Percentiles rank a stretch among this genome's conserved stretches.
Conservation (phyloP, 2,329 filamentous ascomycete genomes). For the Fusarium nodosum region DNA sequence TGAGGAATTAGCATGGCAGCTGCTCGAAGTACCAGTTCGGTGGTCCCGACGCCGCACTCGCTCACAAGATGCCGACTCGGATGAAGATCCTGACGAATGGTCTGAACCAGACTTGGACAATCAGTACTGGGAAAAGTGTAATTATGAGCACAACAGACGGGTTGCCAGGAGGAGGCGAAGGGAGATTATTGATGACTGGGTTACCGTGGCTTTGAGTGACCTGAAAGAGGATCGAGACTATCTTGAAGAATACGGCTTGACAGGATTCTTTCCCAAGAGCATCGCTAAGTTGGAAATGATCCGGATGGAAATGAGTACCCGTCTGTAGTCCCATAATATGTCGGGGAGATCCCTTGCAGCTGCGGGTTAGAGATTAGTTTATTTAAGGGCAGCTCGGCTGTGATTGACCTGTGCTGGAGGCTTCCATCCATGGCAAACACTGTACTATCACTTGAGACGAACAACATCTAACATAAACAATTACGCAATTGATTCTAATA, state of each 20-base stretch:
- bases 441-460: too few relatives aligned
- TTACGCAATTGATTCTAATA: too few relatives aligned
- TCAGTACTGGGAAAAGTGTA: background rate
- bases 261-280: background rate
- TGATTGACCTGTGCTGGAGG: too few relatives aligned
- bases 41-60: background rate
- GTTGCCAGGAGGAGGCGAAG: background rate
- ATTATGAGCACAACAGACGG: background rate
- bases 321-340: background rate
- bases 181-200: background rate
- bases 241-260: background rate
- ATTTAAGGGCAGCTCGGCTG: too few relatives aligned
- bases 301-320: background rate
- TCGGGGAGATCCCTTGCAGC: background rate
- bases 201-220: background rate
- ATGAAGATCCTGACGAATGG: background rate
- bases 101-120: background rate
- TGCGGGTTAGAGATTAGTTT: too few relatives aligned
- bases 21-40: too few relatives aligned
- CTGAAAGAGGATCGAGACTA: conserved; percentile 1
- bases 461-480: too few relatives aligned
- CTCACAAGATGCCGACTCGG: background rate
- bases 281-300: background rate
- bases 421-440: too few relatives aligned
- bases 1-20: background rate